Percentiles rank a stretch among this genome's conserved stretches.
Evolutionary conservation across 2,329 filamentous ascomycete genomes (phyloP).

Genomic region (Fusarium sp.): DNA sequence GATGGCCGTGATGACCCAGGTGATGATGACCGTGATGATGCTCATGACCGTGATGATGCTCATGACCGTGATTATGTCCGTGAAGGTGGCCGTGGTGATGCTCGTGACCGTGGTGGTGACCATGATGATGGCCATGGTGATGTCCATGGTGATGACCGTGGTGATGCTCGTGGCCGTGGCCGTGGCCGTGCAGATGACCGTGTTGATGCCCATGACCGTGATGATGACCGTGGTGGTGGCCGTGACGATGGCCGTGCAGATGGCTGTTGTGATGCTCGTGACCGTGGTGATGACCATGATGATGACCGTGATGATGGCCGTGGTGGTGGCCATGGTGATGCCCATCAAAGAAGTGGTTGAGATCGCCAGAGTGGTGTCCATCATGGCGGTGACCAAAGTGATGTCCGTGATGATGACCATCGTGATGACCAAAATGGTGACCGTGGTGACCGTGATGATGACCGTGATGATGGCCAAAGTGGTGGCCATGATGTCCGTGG

Average conservation of each 20-base stretch:
- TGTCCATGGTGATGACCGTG: background rate
- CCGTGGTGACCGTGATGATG: background rate
- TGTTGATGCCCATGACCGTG: background rate
- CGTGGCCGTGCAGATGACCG: background rate
- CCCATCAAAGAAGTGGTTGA: background rate
- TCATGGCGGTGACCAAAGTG: background rate
- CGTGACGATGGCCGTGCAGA: background rate
- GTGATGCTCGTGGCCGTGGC: background rate
- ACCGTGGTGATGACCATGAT: background rate
- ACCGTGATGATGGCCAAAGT: background rate
- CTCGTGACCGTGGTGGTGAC: background rate
- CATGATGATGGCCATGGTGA: background rate
- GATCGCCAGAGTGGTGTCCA: background rate
- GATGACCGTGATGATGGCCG: background rate
- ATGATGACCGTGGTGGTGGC: background rate
- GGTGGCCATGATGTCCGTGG: background rate
- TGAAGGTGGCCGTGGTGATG: background rate
- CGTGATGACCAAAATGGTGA: background rate
- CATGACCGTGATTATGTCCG: background rate
- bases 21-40: background rate
- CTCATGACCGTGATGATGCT: constrained; percentile 6
- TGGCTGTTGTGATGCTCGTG: background rate
- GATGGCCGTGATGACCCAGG: background rate
- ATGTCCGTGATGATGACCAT: background rate
- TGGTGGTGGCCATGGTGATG: constrained; percentile 4